Evolutionary conservation across 2,329 filamentous ascomycete genomes (phyloP), one percentile per base, ranked within the genome.

Genomic region (Paecilomyces dactylethromorphus): DNA sequence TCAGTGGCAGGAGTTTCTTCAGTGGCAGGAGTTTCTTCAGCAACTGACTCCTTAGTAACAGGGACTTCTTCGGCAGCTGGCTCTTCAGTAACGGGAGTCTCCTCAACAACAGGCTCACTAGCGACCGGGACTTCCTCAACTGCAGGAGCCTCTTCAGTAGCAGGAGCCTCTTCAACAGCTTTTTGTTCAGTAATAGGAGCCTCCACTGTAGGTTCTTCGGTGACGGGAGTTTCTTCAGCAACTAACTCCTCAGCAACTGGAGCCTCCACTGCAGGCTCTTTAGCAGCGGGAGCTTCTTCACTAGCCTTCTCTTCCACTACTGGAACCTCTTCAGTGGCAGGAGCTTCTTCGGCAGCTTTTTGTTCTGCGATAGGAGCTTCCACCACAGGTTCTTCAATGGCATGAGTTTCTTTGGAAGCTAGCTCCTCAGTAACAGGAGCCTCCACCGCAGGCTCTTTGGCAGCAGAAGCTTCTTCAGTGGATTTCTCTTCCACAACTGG

Each of bases 71-170:
- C 35, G 7, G n/a, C 35, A 45, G 35, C 4, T 4, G n/a, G 35
- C 7, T 18, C 39, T 45, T 45, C 15, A n/a, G n/a, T 7, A 45
- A n/a, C 15, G 1, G 15, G 35, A 29, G 26, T 7, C 7, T 29
- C 26, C 7, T 29, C 7, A 4, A 7, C 26, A 12, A 59, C 53
- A 15, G 31, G 29, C 6, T 53, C 58, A 35, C 49, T 21, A 10
- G 56, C 31, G 5, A 22, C 55, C 22, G 58, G 52, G 11, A 26
- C 54, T 54, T 54, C n/a, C n/a, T n/a, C 55, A 21, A 62, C 51
- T 21, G 13, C 53, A 10, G 60, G 56, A 26, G 26, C 8, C 18
- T 49, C 26, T 15, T 56, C 54, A 12, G 11, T 10, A 31, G 21
- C 18, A 3, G 11, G 32, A 55, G 24, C 32, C 7, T 22, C 49